Evolutionary conservation across 1,284 basidiomycete genomes (phyloP), one percentile per base, ranked within the genome.

Genomic region (Irpex sp.): DNA sequence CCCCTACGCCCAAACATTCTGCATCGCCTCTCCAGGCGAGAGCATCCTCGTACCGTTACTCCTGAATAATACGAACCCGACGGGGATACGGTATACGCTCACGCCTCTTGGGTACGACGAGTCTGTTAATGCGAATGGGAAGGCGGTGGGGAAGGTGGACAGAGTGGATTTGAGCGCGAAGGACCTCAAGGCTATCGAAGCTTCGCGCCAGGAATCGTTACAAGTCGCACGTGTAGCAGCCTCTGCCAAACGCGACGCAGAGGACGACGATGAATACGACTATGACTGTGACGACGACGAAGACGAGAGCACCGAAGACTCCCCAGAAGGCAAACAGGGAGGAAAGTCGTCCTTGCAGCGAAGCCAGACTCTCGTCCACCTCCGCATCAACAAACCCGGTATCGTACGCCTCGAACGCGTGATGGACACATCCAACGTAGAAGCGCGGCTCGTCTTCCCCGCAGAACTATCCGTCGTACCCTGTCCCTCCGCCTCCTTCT

Each of bases 21-120:
- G 94, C 70, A 77, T 96, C 15, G 79, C 86, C 0, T 74, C 85
- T 2, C 78, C 85, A 4, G 78, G 79, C 7, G 80, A 82, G 58
- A 78, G 79, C 49, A 82, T 91, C 55, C 81, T 92, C 58, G 77
- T 96, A 56, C 93, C 94, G 1, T 77, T 96, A 37, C 79, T 97
- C 34, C 85, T 98, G 74, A 98, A 97, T 81, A 97, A 97, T 76
- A 96, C 96, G 2, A 82, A 82, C n/a, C 88, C 94, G 0, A 81
- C 83, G 11, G 81, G 83, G 62, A 78, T 98, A 44, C 84, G 83
- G 62, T 98, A 96, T 74, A 88, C 87, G 13, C 75, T 96, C 44
- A 86, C 87, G 3, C 87, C 93, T 5, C 83, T 96, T 48, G 86
- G 84, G 4, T 80, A 84, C 57, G 71, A 76, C 21, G 77, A 81